Base-by-base conservation (phyloP, 2,329 filamentous ascomycete genomes). In the Daldinia sp. region DNA sequence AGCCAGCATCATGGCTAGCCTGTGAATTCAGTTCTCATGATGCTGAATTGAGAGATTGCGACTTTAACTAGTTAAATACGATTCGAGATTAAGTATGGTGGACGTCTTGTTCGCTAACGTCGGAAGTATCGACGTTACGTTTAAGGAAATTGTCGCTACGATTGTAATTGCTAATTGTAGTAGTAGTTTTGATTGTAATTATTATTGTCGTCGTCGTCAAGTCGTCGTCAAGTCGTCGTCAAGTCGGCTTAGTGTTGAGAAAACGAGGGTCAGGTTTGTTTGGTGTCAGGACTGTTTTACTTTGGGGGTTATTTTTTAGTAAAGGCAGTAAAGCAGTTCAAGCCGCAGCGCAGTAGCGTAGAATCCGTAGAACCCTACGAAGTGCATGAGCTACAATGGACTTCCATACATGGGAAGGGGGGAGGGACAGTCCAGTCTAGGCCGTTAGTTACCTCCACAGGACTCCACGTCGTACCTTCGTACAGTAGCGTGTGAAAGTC, bases 401-500 rank as follows among this genome's bases (percentile, higher is more conserved):
- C 29, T 32, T 11, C 6, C 29, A 11, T 6, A 11, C 48, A 37
- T 51, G 32, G 48, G 21, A 37, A 30, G 30, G 29, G n/a, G 39
- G 19, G 29, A n/a, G 21, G 9, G 3, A 27, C n/a, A 9, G 13
- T 15, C 21, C 13, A 37, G 32, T 34, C 47, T 50, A 19, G 47
- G 47, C 35, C n/a, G n/a, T 27, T 54, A 59, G 47, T 52, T 21
- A 34, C 39, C 53, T 61, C 62, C 49, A 43, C 58, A 53, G 43
- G 57, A 59, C 61, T 64, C 61, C 61, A 66, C 60, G 52, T 61
- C 45, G 50, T 54, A 61, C 56, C 10, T 35, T 39, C 37, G 32
- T 51, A 61, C 64, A 59, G 50, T 61, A 64, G 61, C 60, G 57
- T 63, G 60, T 45, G 23, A 50, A 59, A 47, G 55, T 56, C 60